Evolutionary conservation across 2,329 filamentous ascomycete species (phyloP).

Genomic region (Cephalotrichum gorgonifer): DNA sequence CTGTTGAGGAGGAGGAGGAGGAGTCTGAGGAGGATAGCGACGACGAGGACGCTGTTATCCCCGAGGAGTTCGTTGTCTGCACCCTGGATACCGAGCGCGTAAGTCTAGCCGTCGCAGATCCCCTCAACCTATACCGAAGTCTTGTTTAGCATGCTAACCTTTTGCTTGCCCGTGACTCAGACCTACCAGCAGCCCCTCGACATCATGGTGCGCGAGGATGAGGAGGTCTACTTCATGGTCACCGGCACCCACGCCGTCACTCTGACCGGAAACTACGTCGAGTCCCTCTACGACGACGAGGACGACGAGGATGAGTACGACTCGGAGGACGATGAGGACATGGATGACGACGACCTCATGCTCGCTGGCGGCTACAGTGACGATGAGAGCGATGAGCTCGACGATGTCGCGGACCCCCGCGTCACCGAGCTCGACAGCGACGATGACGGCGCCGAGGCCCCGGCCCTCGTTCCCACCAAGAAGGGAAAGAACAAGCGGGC

Average conservation of each 20-base stretch:
- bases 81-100: slow-evolving; percentile 90
- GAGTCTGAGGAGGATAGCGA: slow-evolving; percentile 42
- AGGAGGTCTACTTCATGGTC: slow-evolving; percentile 87
- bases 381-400: slow-evolving; percentile 66
- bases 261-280: slow-evolving; percentile 93
- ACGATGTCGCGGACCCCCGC: slow-evolving; percentile 68
- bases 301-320: slow-evolving; percentile 54
- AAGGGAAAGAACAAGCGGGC: slow-evolving; percentile 92
- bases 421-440: slow-evolving; percentile 75
- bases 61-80: slow-evolving; percentile 90
- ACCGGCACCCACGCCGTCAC: slow-evolving; percentile 82
- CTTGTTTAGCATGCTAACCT: background rate
- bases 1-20: slow-evolving; percentile 46
- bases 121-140: no score
- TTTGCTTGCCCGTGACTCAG: slow-evolving; percentile 36
- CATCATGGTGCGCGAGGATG: slow-evolving; percentile 79
- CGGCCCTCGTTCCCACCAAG: slow-evolving; percentile 46
- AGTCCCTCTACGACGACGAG: slow-evolving; percentile 55
- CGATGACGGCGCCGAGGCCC: slow-evolving; percentile 68
- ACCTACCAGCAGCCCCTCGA: slow-evolving; percentile 92
- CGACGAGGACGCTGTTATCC: slow-evolving; percentile 54
- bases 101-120: slow-evolving; percentile 23
- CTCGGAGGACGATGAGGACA: slow-evolving; percentile 54
- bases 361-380: slow-evolving; percentile 65
- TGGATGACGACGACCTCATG: slow-evolving; percentile 61